These are phyloP conservation scores for Wolfiporia cocos DNA, from an alignment of 1,284 basidiomycete species.

Conservation along the genomic window DNA sequence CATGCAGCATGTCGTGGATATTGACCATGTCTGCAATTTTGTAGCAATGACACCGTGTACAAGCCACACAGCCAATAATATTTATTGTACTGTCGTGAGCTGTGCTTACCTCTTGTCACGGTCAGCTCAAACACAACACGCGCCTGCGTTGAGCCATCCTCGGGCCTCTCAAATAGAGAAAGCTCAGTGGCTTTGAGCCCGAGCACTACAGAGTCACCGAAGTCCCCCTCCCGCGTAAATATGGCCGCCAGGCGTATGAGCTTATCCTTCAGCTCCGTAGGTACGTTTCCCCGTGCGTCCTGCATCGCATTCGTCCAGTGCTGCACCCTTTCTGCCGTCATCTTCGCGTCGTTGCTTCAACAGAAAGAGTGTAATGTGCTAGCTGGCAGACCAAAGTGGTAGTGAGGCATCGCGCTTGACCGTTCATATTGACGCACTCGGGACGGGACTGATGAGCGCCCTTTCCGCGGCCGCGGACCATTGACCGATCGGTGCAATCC, in stretches of 20 bases:
- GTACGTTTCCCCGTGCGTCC: slow-evolving; percentile 11
- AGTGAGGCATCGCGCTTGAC: too few relatives aligned
- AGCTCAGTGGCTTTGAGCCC: slow-evolving; percentile 12
- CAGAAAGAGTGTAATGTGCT: too few relatives aligned
- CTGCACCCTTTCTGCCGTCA: too few relatives aligned
- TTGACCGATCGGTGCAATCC: too few relatives aligned
- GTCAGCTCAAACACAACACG: slow-evolving; percentile 14
- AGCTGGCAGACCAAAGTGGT: too few relatives aligned
- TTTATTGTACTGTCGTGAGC: background rate
- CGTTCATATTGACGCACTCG: too few relatives aligned
- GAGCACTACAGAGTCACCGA: slow-evolving; percentile 6
- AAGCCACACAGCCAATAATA: too few relatives aligned
- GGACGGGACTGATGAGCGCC: too few relatives aligned
- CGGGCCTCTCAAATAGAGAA: slow-evolving; percentile 7
- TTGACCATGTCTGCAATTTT: slow-evolving; percentile 12
- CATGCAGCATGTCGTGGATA: slow-evolving; percentile 8
- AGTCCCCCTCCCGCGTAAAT: slow-evolving; percentile 5
- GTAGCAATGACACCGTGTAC: background rate
- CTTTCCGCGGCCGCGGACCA: too few relatives aligned
- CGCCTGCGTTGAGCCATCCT: slow-evolving; percentile 14
- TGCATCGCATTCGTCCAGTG: background rate
- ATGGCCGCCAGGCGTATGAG: slow-evolving; percentile 6
- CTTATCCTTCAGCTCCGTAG: slow-evolving; percentile 9
- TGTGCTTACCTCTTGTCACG: slow-evolving; percentile 11
- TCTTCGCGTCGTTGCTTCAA: too few relatives aligned